These are phyloP conservation scores for Psophocarpus tetragonolobus DNA, from an alignment of 306 rosid genomes.

Conservation along the genomic window DNA sequence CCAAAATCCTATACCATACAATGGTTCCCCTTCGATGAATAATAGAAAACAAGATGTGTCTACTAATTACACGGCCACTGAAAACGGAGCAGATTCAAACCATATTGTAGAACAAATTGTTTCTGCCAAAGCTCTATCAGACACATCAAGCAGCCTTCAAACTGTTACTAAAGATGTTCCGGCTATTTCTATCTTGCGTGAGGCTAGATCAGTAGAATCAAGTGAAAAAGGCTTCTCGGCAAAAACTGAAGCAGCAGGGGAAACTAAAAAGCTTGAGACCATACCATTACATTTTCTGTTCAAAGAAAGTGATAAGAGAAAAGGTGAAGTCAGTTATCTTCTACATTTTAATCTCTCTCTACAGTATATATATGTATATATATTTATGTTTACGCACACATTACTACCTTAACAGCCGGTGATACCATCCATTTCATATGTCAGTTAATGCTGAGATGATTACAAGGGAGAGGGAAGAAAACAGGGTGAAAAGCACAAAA, in stretches of 20 bases:
- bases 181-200: constrained; percentile 13
- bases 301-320: constrained; percentile 39
- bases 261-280: constrained; percentile 40
- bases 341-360: background rate
- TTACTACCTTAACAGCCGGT: background rate
- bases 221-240: constrained; percentile 26
- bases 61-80: constrained; percentile 28
- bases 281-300: constrained; percentile 44
- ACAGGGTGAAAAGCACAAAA: constrained; percentile 39
- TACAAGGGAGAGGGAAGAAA: constrained; percentile 37
- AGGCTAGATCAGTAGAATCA: constrained; percentile 29
- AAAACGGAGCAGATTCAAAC: constrained; percentile 30
- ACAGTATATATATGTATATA: background rate
- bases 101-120: constrained; percentile 28
- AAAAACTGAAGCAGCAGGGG: constrained; percentile 37
- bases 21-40: constrained; percentile 26
- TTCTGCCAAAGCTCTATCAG: constrained; percentile 36
- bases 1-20: constrained; percentile 32
- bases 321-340: constrained; percentile 48
- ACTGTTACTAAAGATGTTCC: constrained; percentile 29
- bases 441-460: constrained; percentile 45
- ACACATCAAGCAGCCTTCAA: constrained; percentile 34
- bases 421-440: constrained; percentile 20
- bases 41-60: constrained; percentile 39
- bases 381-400: background rate